Evolutionary conservation across 768 basidiomycete genomes (phyloP), one percentile per base, ranked within the genome.

Genomic region (Termitomyces sp.): DNA sequence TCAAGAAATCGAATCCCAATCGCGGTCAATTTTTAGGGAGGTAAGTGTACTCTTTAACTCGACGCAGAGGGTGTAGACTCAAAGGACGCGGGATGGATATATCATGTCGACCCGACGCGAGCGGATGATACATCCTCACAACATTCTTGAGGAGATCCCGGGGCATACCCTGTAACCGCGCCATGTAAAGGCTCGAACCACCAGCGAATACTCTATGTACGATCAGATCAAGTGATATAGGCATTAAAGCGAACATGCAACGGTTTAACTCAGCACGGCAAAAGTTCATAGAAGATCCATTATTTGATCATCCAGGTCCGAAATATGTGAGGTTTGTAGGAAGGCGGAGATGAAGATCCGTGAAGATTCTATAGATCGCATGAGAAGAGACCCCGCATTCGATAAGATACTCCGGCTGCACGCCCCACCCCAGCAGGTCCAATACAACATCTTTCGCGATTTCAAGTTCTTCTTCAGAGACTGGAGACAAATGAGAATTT

Each of bases 391-490:
- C 69, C 6, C 80, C 80, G 20, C 64, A 71, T 16, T 75, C 72
- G 47, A 81, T 64, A 7, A 81, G 72, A 62, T 80, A 78, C 66
- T 81, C 78, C 1, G 79, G 76, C 6, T 71, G 64, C 26, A 82
- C 80, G 24, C 80, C 80, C 80, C 80, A 81, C 13, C 82, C 79
- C 7, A 83, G 70, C n/a, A 83, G 71, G 64, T 82, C 81, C 30
- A 82, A 73, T n/a, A 83, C 76, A 33, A 80, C 67, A 16, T 67
- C 66, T 60, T 80, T 80, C 47, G 79, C 78, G 18, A 65, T 68
- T 30, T 77, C 72, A 48, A 80, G 69, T 20, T 80, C 73, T 40
- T 72, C 71, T 44, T 65, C 65, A 13, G 77, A 71, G 65, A 80
- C 79, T 81, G 53, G 5, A 52, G 30, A 42, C 13, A 45, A 35